A percentile compares a stretch with the other conserved stretches of the same genome.
These are phyloP conservation scores for Nigrograna mackinnonii DNA, from an alignment of 2,329 filamentous ascomycete genomes.

Conservation along the genomic window DNA sequence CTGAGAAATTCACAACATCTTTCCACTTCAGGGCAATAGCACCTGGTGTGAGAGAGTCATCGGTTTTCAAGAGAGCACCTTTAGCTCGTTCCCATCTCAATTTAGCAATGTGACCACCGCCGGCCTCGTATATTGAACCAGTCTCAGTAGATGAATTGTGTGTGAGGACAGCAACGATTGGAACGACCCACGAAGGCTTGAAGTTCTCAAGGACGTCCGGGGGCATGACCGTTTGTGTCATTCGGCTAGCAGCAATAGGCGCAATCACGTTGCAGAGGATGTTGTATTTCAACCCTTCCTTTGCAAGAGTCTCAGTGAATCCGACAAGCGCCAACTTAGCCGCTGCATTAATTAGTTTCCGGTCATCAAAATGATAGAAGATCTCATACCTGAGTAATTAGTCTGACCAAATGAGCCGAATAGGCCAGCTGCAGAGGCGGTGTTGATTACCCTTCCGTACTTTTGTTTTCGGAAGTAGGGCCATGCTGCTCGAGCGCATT, in stretches of 20 bases:
- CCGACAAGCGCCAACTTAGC: slow-evolving; percentile 95
- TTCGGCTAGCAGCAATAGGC: slow-evolving; percentile 90
- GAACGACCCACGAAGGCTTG: slow-evolving; percentile 94
- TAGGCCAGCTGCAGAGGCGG: slow-evolving; percentile 90
- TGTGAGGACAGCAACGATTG: slow-evolving; percentile 83
- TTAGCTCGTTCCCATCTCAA: slow-evolving; percentile 91
- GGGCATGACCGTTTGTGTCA: slow-evolving; percentile 95
- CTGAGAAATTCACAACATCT: slow-evolving; percentile 82
- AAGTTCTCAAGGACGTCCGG: slow-evolving; percentile 85
- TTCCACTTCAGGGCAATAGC: slow-evolving; percentile 90
- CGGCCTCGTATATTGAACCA: slow-evolving; percentile 90
- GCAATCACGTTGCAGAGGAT: slow-evolving; percentile 94
- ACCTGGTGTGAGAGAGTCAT: slow-evolving; percentile 83
- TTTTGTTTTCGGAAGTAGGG: slow-evolving; percentile 98
- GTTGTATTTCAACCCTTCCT: slow-evolving; percentile 98
- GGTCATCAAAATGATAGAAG: neutral
- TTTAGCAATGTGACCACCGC: slow-evolving; percentile 91
- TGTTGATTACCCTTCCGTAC: slow-evolving; percentile 96
- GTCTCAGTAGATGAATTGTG: slow-evolving; percentile 89
- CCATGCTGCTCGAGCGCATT: slow-evolving; percentile 93
- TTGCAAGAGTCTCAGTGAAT: slow-evolving; percentile 96
- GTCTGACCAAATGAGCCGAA: slow-evolving; percentile 95
- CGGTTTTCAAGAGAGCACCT: slow-evolving; percentile 87
- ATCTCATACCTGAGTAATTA: slow-evolving; percentile 77
- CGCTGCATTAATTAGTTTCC: slow-evolving; percentile 53